A percentile compares a stretch with the other conserved stretches of the same genome.
Evolutionary conservation across 202 grass and related monocot species (phyloP).

Genomic region (Brachypodium distachyon): DNA sequence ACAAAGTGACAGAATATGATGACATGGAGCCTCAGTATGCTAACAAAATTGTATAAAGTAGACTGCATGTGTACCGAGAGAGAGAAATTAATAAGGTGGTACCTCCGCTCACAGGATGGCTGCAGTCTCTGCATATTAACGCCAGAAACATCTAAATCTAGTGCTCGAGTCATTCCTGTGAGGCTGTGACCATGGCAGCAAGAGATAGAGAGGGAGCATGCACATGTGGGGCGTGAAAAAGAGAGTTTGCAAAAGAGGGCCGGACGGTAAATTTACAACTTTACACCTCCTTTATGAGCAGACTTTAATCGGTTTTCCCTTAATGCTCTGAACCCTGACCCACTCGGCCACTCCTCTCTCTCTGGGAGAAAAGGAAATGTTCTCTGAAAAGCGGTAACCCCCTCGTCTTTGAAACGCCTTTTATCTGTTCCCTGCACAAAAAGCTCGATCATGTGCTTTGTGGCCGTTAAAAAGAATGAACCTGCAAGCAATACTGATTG

Average conservation of each 20-base stretch:
- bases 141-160: conserved; percentile 48
- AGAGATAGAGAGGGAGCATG: background rate
- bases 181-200: background rate
- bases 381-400: conserved; percentile 42
- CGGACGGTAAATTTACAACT: conserved; percentile 38
- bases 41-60: background rate
- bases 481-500: background rate
- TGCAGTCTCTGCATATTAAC: too few relatives aligned
- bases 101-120: too few relatives aligned
- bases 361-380: conserved; percentile 30
- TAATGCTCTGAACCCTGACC: conserved; percentile 46
- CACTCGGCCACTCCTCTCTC: conserved; percentile 1
- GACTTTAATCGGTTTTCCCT: conserved; percentile 48
- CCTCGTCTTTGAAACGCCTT: conserved; percentile 26
- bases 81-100: background rate
- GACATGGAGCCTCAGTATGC: background rate
- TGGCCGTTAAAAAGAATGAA: background rate
- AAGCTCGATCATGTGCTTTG: background rate
- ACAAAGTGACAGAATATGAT: background rate
- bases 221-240: conserved; percentile 37
- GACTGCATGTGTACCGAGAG: conserved; percentile 3
- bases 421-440: conserved; percentile 22
- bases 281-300: conserved; percentile 37
- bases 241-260: conserved; percentile 9
- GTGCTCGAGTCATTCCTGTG: conserved; percentile 5